These are phyloP conservation scores for Podaxis carcinomalis DNA, from an alignment of 768 basidiomycete species.

Conservation along the genomic window DNA sequence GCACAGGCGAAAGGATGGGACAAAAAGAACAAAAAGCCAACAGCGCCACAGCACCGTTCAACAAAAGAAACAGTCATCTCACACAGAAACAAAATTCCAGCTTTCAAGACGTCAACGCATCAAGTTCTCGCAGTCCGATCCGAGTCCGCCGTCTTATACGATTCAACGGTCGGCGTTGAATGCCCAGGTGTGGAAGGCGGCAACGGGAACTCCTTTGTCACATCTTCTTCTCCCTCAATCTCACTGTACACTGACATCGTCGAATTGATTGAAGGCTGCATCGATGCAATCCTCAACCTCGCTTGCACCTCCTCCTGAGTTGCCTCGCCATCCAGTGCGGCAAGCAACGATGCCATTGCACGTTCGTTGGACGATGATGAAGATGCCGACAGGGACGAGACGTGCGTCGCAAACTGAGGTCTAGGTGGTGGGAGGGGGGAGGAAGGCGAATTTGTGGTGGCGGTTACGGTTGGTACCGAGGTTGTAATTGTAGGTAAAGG, in stretches of 20 bases:
- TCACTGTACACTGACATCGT: slow-evolving; percentile 26
- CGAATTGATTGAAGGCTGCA: slow-evolving; percentile 48
- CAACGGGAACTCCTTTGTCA: slow-evolving; percentile 34
- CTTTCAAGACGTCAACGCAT: neutral
- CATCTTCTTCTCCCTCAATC: slow-evolving; percentile 31
- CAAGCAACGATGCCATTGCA: slow-evolving; percentile 62
- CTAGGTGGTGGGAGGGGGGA: slow-evolving; percentile 21
- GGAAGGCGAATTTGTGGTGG: neutral
- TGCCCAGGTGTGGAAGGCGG: slow-evolving; percentile 26
- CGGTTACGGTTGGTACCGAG: neutral
- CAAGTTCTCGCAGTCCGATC: neutral
- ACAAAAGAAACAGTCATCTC: neutral
- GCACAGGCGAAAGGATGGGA: neutral
- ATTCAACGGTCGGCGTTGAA: slow-evolving; percentile 4
- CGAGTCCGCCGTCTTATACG: slow-evolving; percentile 3
- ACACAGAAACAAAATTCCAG: neutral
- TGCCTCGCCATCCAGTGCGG: slow-evolving; percentile 46
- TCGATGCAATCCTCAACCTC: slow-evolving; percentile 51
- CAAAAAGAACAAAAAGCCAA: neutral
- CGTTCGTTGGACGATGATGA: slow-evolving; percentile 44
- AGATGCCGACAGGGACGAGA: slow-evolving; percentile 26
- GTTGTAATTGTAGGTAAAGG: neutral
- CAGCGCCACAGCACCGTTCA: neutral
- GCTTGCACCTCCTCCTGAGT: slow-evolving; percentile 42
- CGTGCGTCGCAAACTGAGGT: slow-evolving; percentile 29